Base-by-base conservation (phyloP, 2,329 filamentous ascomycete species). In the Diaporthe sp. region DNA sequence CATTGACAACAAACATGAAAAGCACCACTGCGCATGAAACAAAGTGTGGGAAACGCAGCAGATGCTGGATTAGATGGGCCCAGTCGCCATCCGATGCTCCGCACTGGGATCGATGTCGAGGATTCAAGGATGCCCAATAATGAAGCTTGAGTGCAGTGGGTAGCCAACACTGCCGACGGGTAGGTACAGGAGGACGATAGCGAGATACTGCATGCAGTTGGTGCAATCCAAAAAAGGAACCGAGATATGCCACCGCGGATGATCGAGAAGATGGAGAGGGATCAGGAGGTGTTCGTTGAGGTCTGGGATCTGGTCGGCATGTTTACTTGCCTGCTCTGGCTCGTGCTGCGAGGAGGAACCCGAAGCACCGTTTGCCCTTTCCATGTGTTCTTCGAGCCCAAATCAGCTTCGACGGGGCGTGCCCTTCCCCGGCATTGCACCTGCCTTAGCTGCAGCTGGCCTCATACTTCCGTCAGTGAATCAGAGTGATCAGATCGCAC, bases 91-190 rank as follows among this genome's bases (percentile, higher is more conserved):
- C 50, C n/a, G 56, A 50, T 44, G 68, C 39, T 25, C 12, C 12
- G 50, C n/a, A 35, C 59, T 42, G 50, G 70, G 35, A 32, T 27
- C 37, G 51, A 35, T 59, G 39, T 58, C 59, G 47, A 44, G 39
- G 51, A 65, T 61, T 68, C 73, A 71, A 75, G 53, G 19, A 75
- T 75, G 66, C 39, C 73, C 73, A 71, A 75, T 73, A 70, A 73
- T 44, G 27, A 71, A 75, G 58, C 17, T 73, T 35, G 58, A 70
- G n/a, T 25, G n/a, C 22, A 70, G 65, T 68, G 51, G 51, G 12
- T 71, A 61, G 72, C 56, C 56, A 75, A 56, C 58, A 68, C 63
- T 65, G 66, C 73, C 65, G 65, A 59, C 71, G 71, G 71, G 71
- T 73, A 50, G 68, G 42, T 73, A 73, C 73, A 73, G 73, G 51